Percentiles rank a stretch among this genome's conserved stretches.
These are phyloP conservation scores for Lasiosphaeria hispida DNA, from an alignment of 495 filamentous ascomycete species.

Conservation along the genomic window DNA sequence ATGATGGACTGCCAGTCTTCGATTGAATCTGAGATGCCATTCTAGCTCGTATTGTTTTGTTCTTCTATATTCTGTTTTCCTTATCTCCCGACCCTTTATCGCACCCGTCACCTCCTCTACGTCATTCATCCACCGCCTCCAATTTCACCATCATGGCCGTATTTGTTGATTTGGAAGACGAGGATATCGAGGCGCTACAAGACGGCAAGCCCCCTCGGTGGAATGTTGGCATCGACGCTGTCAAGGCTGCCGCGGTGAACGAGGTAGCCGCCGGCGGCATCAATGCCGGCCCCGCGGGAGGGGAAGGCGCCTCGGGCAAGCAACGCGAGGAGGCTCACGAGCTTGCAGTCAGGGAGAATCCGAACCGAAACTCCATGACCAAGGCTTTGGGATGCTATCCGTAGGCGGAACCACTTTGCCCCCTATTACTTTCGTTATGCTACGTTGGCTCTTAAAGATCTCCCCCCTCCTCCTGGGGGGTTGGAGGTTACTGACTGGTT, in stretches of 20 bases:
- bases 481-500: slow-evolving; percentile 1
- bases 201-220: slow-evolving; percentile 20
- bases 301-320: slow-evolving; percentile 6
- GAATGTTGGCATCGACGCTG: slow-evolving; percentile 4
- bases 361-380: slow-evolving; percentile 69
- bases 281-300: background rate
- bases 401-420: slow-evolving; percentile 51
- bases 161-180: slow-evolving; percentile 62
- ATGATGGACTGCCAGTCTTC: background rate
- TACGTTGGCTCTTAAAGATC: background rate
- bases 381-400: slow-evolving; percentile 85
- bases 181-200: slow-evolving; percentile 46
- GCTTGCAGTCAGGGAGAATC: slow-evolving; percentile 49
- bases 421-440: slow-evolving; percentile 18
- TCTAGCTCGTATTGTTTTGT: background rate
- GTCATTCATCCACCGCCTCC: no score
- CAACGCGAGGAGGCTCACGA: slow-evolving; percentile 22
- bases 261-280: background rate
- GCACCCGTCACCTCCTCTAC: no score
- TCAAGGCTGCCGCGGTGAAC: slow-evolving; percentile 1
- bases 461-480: slow-evolving; percentile 10
- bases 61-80: background rate
- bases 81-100: background rate
- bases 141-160: slow-evolving; percentile 52
- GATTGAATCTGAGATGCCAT: background rate